Evolutionary conservation across 768 basidiomycete genomes (phyloP), one percentile per base, ranked within the genome.

Genomic region (Tulasnella sp.): DNA sequence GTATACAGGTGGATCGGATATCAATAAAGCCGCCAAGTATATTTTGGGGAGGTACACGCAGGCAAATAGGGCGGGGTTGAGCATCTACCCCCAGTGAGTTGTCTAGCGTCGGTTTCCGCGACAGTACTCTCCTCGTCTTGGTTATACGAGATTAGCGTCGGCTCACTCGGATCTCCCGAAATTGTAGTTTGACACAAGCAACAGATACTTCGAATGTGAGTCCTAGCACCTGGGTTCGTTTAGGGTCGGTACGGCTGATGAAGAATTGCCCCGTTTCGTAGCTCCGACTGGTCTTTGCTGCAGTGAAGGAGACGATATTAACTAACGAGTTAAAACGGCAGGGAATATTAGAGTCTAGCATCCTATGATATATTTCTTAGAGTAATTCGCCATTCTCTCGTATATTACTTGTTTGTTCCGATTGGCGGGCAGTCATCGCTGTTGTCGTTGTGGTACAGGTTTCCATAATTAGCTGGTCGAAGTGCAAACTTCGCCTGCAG

Each of bases 41-140:
- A 96, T 97, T 72, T 85, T 97, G 54, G 97, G 94, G 95, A 85
- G 91, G 80, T 97, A 96, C 80, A 97, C 96, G 87, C 94, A 97
- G 83, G 91, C 92, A 74, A 97, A 96, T 79, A 84, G 91, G n/a
- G 93, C 93, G 74, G 82, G 91, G 71, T 83, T 96, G 79, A 94
- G 91, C 75, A 92, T 97, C 25, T 97, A 96, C 83, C 94, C 95
- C 3, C 95, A 97, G 93, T 93, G 78, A 38, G 91, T 86, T 8
- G 42, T 71, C 25, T 72, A 42, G 84, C 85, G 74, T 78, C 85
- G n/a, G n/a, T n/a, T n/a, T n/a, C n/a, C n/a, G n/a, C n/a, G n/a
- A n/a, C n/a, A n/a, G 58, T 45, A 69, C 42, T 31, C 38, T 45
- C 42, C 40, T 25, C 22, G 22, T 22, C 3, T 22, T 49, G 25